phyloP scores from a whole-genome alignment of 2,329 filamentous ascomycete species.

The Bipolaris zeicola region DNA sequence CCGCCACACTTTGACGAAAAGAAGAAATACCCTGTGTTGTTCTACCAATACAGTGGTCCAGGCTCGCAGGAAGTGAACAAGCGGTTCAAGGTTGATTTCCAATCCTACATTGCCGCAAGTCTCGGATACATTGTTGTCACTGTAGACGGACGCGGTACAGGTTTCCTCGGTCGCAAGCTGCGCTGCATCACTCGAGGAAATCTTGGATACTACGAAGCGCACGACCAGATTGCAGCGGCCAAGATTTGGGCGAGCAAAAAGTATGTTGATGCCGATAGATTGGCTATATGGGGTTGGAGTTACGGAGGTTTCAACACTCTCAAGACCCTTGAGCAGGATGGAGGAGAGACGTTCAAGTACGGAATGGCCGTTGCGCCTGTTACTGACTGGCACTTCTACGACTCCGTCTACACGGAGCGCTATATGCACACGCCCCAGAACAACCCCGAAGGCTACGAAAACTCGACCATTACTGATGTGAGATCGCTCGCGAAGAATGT shows the following conservation, averaged over 20 bases:
- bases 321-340: constrained; percentile 92
- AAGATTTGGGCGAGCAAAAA: constrained; percentile 79
- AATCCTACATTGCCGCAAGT: constrained; percentile 81
- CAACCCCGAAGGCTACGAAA: constrained; percentile 78
- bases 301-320: constrained; percentile 95
- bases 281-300: constrained; percentile 98
- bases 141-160: constrained; percentile 90
- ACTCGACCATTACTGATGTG: constrained; percentile 75
- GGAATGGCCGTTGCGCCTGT: constrained; percentile 98
- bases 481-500: constrained; percentile 75
- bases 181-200: constrained; percentile 82
- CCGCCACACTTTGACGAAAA: constrained; percentile 85
- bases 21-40: constrained; percentile 90
- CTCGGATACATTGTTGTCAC: constrained; percentile 95
- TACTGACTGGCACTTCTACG: constrained; percentile 97
- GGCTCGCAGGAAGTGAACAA: constrained; percentile 89
- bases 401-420: constrained; percentile 90
- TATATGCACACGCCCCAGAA: constrained; percentile 95
- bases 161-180: constrained; percentile 82
- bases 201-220: constrained; percentile 81
- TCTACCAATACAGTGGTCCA: constrained; percentile 92
- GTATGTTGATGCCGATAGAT: constrained; percentile 80
- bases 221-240: constrained; percentile 89
- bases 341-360: constrained; percentile 87
- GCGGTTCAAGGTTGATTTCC: constrained; percentile 83